These are phyloP conservation scores for Cadophora sp. DNA, from an alignment of 2,329 filamentous ascomycete genomes.

Conservation along the genomic window DNA sequence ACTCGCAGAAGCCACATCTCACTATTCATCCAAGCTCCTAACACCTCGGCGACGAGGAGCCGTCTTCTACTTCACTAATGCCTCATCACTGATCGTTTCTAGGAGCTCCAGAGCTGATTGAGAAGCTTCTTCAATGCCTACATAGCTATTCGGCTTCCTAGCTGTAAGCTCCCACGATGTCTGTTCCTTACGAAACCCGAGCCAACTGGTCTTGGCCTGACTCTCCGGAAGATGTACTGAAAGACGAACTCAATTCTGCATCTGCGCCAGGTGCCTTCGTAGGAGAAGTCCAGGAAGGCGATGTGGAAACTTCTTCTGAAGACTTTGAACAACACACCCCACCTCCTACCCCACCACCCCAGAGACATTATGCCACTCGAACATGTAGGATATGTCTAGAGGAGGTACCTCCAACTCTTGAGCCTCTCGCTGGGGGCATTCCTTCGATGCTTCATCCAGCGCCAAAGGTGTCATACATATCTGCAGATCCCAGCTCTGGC, in stretches of 20 bases:
- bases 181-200: conserved; percentile 26
- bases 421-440: conserved; percentile 58
- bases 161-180: conserved; percentile 32
- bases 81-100: conserved; percentile 28
- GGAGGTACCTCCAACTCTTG: conserved; percentile 63
- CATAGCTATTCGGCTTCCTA: conserved; percentile 23
- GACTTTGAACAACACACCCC: conserved; percentile 32
- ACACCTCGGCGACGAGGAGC: conserved; percentile 19
- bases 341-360: conserved; percentile 40
- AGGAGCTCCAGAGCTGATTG: conserved; percentile 23
- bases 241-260: conserved; percentile 17
- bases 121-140: conserved; percentile 32
- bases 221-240: conserved; percentile 9
- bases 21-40: conserved; percentile 14
- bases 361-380: conserved; percentile 69
- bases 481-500: conserved; percentile 74
- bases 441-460: conserved; percentile 61
- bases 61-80: conserved; percentile 31
- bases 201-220: conserved; percentile 37
- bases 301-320: conserved; percentile 27
- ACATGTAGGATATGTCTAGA: conserved; percentile 93
- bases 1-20: conserved; percentile 33
- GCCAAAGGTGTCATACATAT: conserved; percentile 72
- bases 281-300: conserved; percentile 9
- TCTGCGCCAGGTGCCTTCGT: conserved; percentile 3